These are phyloP conservation scores for Laetiporus sulphureus DNA, from an alignment of 1,284 basidiomycete species.

Conservation along the genomic window DNA sequence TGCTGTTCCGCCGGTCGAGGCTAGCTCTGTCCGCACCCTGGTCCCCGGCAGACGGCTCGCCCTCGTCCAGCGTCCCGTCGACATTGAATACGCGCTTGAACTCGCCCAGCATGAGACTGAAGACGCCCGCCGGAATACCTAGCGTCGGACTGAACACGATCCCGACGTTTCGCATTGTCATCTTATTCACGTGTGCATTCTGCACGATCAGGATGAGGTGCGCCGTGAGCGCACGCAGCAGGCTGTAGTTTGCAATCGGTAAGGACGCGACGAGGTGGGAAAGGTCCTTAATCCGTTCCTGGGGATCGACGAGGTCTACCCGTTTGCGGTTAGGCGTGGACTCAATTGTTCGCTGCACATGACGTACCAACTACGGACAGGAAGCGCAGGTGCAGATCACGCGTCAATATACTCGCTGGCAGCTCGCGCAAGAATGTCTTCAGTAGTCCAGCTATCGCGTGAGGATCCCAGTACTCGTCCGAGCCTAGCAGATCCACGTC, in stretches of 20 bases:
- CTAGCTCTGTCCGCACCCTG: constrained; percentile 32
- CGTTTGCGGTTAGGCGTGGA: constrained; percentile 5
- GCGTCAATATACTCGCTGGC: constrained; percentile 86
- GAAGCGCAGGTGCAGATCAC: constrained; percentile 84
- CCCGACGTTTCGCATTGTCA: constrained; percentile 98
- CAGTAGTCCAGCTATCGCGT: constrained; percentile 89
- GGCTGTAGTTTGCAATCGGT: constrained; percentile 89
- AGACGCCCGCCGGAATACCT: constrained; percentile 91
- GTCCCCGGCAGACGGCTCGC: constrained; percentile 21
- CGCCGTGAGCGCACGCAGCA: constrained; percentile 90
- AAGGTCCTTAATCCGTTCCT: constrained; percentile 85
- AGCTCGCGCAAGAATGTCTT: constrained; percentile 89
- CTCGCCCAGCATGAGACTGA: constrained; percentile 87
- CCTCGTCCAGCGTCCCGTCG: constrained; percentile 34
- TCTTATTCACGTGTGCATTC: constrained; percentile 90
- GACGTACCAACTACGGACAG: constrained; percentile 84
- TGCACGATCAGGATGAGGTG: constrained; percentile 95
- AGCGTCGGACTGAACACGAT: constrained; percentile 97
- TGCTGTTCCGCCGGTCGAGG: constrained; percentile 59
- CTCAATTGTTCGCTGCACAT: constrained; percentile 7
- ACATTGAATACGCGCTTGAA: constrained; percentile 88
- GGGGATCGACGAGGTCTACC: constrained; percentile 79
- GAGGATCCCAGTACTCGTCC: constrained; percentile 91
- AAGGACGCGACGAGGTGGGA: constrained; percentile 81
- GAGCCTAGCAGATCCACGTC: constrained; percentile 82